Evolutionary conservation across 345 rosid genomes (phyloP), one percentile per base, ranked within the genome.

Genomic region (Populus deltoides): DNA sequence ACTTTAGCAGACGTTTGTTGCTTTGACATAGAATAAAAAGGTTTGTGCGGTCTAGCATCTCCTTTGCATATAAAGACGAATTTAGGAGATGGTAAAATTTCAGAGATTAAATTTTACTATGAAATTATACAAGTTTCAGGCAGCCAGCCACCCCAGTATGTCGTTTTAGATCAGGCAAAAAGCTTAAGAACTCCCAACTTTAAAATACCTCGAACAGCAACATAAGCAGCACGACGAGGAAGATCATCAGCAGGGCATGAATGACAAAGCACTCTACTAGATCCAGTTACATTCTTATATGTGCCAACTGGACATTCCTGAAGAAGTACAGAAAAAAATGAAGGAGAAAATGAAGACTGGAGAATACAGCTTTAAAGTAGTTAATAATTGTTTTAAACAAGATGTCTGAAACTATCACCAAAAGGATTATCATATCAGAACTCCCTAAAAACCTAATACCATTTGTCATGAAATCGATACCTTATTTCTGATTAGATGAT

Each of bases 281-380:
- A 94, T 79, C 99, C 99, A 77, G 85, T 88, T 63, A 88, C 91
- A 75, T 93, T 93, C 88, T 96, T 96, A 79, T 83, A 94, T 43
- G 99, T 94, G 72, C 99, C 99, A 84, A 81, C 73, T 73, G 97
- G 99, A 80, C 99, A 96, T 89, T 96, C 99, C 99, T 92, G 88
- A 77, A 88, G 84, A 81, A 79, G 75, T 43, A 9, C 31, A 27
- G 69, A 15, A 66, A 24, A 55, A 47, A 33, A 13, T 55, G 68
- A 69, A 57, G 63, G 27, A n/a, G 24, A 55, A 55, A 22, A 22
- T 55, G 61, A 55, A 55, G 61, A 55, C 25, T 7, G 25, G 7
- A 55, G 61, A 55, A 55, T 5, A 66, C 24, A 66, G 36, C 38
- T 8, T 7, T 20, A 5, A n/a, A n/a, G 2, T 12, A 75, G n/a